Base-by-base conservation (phyloP, 2,329 filamentous ascomycete species). In the Zymoseptoria ardabiliae region DNA sequence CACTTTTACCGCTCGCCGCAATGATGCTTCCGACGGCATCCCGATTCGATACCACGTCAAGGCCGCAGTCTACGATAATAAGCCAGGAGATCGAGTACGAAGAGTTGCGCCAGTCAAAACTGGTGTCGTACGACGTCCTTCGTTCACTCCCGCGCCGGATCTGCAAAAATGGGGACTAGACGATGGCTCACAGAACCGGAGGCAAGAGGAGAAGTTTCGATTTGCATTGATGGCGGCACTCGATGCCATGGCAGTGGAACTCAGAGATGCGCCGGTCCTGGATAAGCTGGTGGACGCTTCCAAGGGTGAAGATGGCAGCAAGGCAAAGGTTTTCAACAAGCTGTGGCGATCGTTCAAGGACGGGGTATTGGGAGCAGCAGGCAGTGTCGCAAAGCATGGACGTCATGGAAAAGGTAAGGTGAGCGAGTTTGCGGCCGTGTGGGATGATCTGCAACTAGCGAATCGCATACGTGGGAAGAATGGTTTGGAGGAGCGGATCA, bases 401-500 rank as follows among this genome's bases (percentile, higher is more conserved):
- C 20, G 45, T 25, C 30, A n/a, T 8, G 8, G 50, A 20, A 21
- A 17, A 51, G 22, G 48, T n/a, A 45, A 51, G 49, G 52, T 59
- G 41, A 54, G 54, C 35, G 7, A 49, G 51, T 17, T 58, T 57
- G 21, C 52, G 56, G 45, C 55, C 9, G 30, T 65, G 41, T 65
- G 60, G 58, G 20, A 62, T 17, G 63, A 66, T 21, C 48, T 70
- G n/a, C 28, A 49, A 3, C 23, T 54, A 2, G 62, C 59, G 0
- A 68, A 60, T 20, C 57, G 50, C n/a, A 49, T 21, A 10, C 55
- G 64, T 53, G 70, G 72, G 20, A 54, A 56, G 25, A 56, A 52
- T 20, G 70, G 65, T 3, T 54, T 74, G 50, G 67, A 73, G 8
- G 68, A 71, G 30, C 62, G 68, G 21, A 65, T 96, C 45, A 81